Conservation (phyloP, 2,329 filamentous ascomycete species). For the Cladophialophora carrionii region DNA sequence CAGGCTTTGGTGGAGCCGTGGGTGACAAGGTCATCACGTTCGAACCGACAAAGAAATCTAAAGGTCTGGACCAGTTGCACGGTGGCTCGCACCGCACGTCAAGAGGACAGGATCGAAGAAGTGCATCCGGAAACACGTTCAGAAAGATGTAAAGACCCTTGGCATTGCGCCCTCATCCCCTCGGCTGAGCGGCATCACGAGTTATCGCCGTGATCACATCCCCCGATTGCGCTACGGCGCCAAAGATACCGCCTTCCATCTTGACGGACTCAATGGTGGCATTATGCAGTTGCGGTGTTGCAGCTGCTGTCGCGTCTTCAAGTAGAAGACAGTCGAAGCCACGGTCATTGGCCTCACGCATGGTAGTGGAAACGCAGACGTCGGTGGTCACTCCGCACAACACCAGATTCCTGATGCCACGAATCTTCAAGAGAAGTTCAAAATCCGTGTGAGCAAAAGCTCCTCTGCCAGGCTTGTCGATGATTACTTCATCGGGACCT, state of each 20-base stretch:
- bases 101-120: slow-evolving; percentile 49
- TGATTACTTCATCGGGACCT: slow-evolving; percentile 52
- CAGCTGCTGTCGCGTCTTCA: slow-evolving; percentile 54
- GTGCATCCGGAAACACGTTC: slow-evolving; percentile 55
- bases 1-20: slow-evolving; percentile 43
- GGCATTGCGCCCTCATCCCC: neutral
- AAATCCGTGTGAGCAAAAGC: slow-evolving; percentile 61
- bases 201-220: slow-evolving; percentile 43
- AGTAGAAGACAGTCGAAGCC: slow-evolving; percentile 59
- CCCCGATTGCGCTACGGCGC: slow-evolving; percentile 46
- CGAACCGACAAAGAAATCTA: slow-evolving; percentile 54
- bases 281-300: slow-evolving; percentile 47
- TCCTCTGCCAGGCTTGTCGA: slow-evolving; percentile 60
- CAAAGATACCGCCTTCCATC: slow-evolving; percentile 54
- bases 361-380: slow-evolving; percentile 59
- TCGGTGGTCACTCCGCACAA: slow-evolving; percentile 61
- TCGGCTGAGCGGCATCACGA: neutral
- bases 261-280: slow-evolving; percentile 50
- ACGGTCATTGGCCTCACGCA: slow-evolving; percentile 60
- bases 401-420: slow-evolving; percentile 57
- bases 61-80: slow-evolving; percentile 21
- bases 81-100: slow-evolving; percentile 38
- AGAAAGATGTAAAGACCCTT: slow-evolving; percentile 45
- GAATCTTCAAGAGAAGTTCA: slow-evolving; percentile 55
- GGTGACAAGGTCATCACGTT: slow-evolving; percentile 64